Conservation (phyloP, 2,329 filamentous ascomycete species). For the Nemania abortiva region DNA sequence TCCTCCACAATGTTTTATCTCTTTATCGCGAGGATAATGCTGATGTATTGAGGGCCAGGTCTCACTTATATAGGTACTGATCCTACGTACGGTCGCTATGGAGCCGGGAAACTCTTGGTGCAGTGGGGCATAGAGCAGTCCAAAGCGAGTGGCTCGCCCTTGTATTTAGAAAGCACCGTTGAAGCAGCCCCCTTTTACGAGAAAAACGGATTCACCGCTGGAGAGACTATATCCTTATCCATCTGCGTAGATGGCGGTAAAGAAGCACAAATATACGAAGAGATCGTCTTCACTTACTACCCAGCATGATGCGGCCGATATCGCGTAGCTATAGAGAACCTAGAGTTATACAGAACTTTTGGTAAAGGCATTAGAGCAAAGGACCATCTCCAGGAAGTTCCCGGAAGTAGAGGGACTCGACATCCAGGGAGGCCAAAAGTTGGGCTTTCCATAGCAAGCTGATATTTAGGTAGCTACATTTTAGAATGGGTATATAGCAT, state of each 20-base stretch:
- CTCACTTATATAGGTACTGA: background rate
- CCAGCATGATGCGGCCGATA: no score
- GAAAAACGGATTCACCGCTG: constrained; percentile 1
- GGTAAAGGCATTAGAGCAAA: no score
- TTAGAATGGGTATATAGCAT: no score
- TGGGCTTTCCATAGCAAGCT: no score
- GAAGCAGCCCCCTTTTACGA: background rate
- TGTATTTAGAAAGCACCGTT: background rate
- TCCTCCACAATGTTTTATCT: background rate
- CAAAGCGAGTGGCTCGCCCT: background rate
- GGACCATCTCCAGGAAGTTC: no score
- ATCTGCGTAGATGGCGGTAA: background rate
- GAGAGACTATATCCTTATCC: background rate
- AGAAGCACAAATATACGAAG: background rate
- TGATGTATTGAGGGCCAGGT: background rate
- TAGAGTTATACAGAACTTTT: no score
- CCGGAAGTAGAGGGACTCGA: no score
- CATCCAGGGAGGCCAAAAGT: no score
- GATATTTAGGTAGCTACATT: no score
- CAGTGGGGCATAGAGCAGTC: background rate
- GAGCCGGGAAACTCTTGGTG: background rate
- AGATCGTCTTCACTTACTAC: constrained; percentile 6
- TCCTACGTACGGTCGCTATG: background rate
- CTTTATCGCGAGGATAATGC: background rate
- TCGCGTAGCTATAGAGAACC: no score